Evolutionary conservation across 305 asterid species (phyloP), one percentile per base, ranked within the genome.

Genomic region (Petunia hybrid): DNA sequence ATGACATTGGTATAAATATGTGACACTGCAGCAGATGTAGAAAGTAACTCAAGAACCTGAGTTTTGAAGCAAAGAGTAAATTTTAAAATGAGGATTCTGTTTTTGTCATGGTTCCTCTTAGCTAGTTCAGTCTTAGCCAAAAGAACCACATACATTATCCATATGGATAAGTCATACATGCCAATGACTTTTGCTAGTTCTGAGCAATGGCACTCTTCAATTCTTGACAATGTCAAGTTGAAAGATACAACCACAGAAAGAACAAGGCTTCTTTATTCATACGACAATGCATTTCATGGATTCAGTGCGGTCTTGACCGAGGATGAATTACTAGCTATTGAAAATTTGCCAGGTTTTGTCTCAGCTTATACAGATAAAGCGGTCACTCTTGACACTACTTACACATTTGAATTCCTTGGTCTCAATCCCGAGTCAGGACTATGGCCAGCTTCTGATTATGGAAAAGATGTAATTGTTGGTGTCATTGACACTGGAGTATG

Each of bases 361-460:
- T 87, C 91, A 3, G 91, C 89, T 10, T 85, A 84, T 45, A 61
- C 71, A 1, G 93, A 90, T 57, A 83, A 51, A 40, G 48, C 2
- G 4, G 91, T 82, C 41, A 83, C 81, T 8, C 76, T 80, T 16
- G 89, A 87, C 78, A 90, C 93, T 6, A 90, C 94, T 53, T 90
- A 86, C 84, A 84, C 90, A 9, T 41, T 22, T 48, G 85, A 88
- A 2, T 88, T 86, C 51, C 86, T 90, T 0, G 81, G 85, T 14
- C 83, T 90, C 1, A 86, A 77, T 78, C 84, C 87, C 2, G 56
- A 7, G 40, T 45, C 85, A 6, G 93, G 93, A 16, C 41, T 87
- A 12, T 91, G 92, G 95, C 93, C 90, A 4, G 91, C 90, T 53
- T 86, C 92, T 12, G 22, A 83, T 0, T 87, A 85, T 56, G 92